These are phyloP conservation scores for Cinchona pubescens DNA, from an alignment of 257 asterid species.

Conservation along the genomic window DNA sequence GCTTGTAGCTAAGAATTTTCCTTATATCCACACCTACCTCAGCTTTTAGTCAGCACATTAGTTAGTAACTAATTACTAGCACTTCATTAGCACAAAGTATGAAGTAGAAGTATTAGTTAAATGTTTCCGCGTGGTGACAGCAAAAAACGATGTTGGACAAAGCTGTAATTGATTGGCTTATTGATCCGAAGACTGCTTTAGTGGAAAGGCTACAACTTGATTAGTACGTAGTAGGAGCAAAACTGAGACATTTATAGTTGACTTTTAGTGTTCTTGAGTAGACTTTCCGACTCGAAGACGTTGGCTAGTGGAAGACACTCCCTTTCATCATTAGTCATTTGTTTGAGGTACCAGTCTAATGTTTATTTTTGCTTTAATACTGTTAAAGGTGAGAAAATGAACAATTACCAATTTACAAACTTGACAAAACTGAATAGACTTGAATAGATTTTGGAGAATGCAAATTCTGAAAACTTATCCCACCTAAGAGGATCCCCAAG, in stretches of 20 bases:
- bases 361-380: neutral
- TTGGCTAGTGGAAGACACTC: constrained; percentile 19
- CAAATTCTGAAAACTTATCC: neutral
- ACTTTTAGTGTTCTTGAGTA: constrained; percentile 14
- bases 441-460: too few relatives aligned
- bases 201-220: constrained; percentile 15
- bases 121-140: constrained; percentile 12
- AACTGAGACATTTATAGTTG: constrained; percentile 17
- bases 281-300: constrained; percentile 23
- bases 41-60: constrained; percentile 4
- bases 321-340: too few relatives aligned
- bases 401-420: neutral
- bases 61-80: neutral
- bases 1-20: too few relatives aligned
- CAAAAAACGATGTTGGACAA: constrained; percentile 27
- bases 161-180: constrained; percentile 25
- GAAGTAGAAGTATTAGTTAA: constrained; percentile 7
- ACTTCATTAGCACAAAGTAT: neutral
- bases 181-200: constrained; percentile 25
- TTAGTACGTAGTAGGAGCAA: constrained; percentile 23
- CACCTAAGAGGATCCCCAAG: too few relatives aligned
- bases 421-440: too few relatives aligned
- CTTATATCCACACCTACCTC: neutral
- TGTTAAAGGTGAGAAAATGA: neutral
- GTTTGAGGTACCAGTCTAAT: neutral